phyloP scores from a whole-genome alignment of 768 basidiomycete species.

The Suillus subluteus region DNA sequence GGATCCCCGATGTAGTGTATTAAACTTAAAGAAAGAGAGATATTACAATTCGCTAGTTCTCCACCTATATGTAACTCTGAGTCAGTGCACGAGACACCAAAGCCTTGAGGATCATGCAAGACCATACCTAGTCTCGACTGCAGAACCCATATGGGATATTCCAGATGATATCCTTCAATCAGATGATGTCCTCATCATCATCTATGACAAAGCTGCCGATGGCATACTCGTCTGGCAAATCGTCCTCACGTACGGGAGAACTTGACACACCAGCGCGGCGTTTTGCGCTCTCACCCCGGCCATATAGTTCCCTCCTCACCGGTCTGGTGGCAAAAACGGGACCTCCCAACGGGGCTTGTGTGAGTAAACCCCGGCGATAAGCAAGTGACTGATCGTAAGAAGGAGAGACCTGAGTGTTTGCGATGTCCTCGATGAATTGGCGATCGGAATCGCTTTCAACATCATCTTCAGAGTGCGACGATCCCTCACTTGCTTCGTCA shows the following conservation, averaged over 20 bases:
- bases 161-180: conserved; percentile 15
- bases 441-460: conserved; percentile 69
- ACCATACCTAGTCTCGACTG: background rate
- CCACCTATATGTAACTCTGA: background rate
- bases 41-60: background rate
- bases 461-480: conserved; percentile 55
- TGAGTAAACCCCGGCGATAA: conserved; percentile 74
- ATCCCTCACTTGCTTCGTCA: conserved; percentile 72
- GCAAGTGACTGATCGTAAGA: conserved; percentile 74
- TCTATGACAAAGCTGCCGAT: conserved; percentile 81
- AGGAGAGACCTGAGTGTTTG: conserved; percentile 67
- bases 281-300: conserved; percentile 36
- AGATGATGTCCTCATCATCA: conserved; percentile 72
- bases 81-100: background rate
- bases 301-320: conserved; percentile 46
- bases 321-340: conserved; percentile 63
- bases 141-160: background rate
- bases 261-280: conserved; percentile 49
- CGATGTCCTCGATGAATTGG: conserved; percentile 63
- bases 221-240: conserved; percentile 64
- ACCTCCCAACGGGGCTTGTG: conserved; percentile 56
- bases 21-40: background rate
- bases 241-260: conserved; percentile 59
- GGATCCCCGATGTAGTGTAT: background rate
- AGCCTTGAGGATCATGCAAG: background rate